phyloP scores from a whole-genome alignment of 108 stramenopile species.

The Skeletonema tropicum region DNA sequence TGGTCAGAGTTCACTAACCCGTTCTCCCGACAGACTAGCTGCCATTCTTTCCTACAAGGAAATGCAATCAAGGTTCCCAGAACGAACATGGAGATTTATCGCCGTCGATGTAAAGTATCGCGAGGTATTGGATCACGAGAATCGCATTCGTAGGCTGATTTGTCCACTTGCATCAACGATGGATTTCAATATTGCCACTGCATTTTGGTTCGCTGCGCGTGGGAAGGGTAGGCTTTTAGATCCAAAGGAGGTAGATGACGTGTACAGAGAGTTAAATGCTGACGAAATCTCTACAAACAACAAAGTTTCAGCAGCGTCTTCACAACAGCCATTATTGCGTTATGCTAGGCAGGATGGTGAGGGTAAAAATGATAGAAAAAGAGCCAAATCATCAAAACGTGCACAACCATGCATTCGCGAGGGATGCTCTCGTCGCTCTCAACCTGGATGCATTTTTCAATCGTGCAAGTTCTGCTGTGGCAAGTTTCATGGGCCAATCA shows the following conservation, averaged over 20 bases:
- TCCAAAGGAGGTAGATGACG: background rate
- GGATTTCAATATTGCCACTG: slow-evolving; percentile 96
- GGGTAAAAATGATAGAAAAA: background rate
- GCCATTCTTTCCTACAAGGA: slow-evolving; percentile 77
- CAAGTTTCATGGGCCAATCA: slow-evolving; percentile 43
- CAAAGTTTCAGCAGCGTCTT: background rate
- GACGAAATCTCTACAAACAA: slow-evolving; percentile 1
- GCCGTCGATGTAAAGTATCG: slow-evolving; percentile 76
- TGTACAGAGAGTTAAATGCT: background rate
- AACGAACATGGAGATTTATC: slow-evolving; percentile 70
- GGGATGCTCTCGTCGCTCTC: slow-evolving; percentile 34
- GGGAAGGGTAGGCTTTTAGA: slow-evolving; percentile 58
- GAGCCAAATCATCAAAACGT: slow-evolving; percentile 7
- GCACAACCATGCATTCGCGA: slow-evolving; percentile 18
- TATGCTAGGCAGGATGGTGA: slow-evolving; percentile 19
- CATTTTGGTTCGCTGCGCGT: slow-evolving; percentile 93
- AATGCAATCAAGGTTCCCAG: slow-evolving; percentile 64
- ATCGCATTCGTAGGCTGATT: slow-evolving; percentile 67
- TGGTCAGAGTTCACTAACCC: slow-evolving; percentile 2
- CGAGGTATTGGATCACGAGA: slow-evolving; percentile 68
- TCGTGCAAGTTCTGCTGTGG: slow-evolving; percentile 51
- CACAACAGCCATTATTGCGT: slow-evolving; percentile 38
- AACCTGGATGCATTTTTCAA: slow-evolving; percentile 38
- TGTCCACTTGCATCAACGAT: slow-evolving; percentile 81
- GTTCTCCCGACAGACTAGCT: slow-evolving; percentile 90